phyloP scores from a whole-genome alignment of 2,329 filamentous ascomycete genomes.

The Calycina herbarum region DNA sequence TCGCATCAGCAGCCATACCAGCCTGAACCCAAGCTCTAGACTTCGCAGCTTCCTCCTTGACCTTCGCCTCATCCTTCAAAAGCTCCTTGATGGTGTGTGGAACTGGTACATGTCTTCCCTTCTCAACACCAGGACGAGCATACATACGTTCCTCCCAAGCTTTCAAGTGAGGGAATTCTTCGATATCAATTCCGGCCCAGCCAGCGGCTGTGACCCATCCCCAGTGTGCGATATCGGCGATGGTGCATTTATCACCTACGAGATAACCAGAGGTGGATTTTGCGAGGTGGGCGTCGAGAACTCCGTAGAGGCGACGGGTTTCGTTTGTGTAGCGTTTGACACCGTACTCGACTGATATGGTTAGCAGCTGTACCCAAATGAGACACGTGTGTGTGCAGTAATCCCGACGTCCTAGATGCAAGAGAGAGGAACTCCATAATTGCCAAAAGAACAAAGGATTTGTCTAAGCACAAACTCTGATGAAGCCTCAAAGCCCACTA shows the following conservation, averaged over 20 bases:
- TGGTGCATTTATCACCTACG: slow-evolving; percentile 68
- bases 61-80: slow-evolving; percentile 44
- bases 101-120: slow-evolving; percentile 71
- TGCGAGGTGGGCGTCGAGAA: slow-evolving; percentile 70
- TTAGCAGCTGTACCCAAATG: not conserved
- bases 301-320: slow-evolving; percentile 76
- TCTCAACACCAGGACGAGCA: slow-evolving; percentile 69
- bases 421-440: not conserved
- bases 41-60: slow-evolving; percentile 46
- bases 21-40: slow-evolving; percentile 65
- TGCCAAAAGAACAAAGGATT: not conserved
- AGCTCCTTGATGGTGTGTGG: slow-evolving; percentile 60
- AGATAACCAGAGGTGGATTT: slow-evolving; percentile 57
- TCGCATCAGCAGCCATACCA: slow-evolving; percentile 54
- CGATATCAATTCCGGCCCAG: slow-evolving; percentile 63
- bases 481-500: too few species aligned
- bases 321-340: slow-evolving; percentile 82
- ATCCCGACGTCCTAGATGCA: not conserved
- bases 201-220: slow-evolving; percentile 31
- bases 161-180: slow-evolving; percentile 73
- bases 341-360: slow-evolving; percentile 64
- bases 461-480: too few species aligned
- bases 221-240: slow-evolving; percentile 72
- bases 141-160: slow-evolving; percentile 75
- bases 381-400: not conserved